Base-by-base conservation (phyloP, 108 stramenopile genomes). In the Cyclotella choctawhatcheeana region DNA sequence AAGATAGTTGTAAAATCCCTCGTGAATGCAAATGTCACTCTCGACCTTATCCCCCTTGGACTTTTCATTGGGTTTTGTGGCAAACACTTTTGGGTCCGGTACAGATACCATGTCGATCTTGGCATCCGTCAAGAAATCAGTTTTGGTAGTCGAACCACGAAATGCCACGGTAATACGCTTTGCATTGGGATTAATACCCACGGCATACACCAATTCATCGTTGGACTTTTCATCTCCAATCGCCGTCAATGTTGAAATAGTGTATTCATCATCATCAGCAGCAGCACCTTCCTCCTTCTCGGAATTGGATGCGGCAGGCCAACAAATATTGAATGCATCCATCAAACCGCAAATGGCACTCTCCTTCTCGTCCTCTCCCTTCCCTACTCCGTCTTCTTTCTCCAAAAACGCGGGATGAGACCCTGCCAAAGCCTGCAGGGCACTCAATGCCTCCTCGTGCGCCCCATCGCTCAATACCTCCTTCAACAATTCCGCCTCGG, bases 1-100 rank as follows among this genome's bases (percentile, higher is more conserved):
- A 0, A 90, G 62, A 77, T 90, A 90, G 43, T 88, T 82, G 66
- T 84, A 79, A 62, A 92, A 89, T 27, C 89, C 89, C 44, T 76
- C 61, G 54, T 92, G 89, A 18, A 92, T 58, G 5, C 75, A 37
- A 88, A 52, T 47, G 27, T 48, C 21, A 5, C 17, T 22, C 43
- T 29, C 25, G 33, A 33, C 33, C 8, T 44, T 18, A 24, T 32
- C 16, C 62, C 67, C n/a, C 52, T 37, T 27, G 43, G 31, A 20
- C 31, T 6, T 30, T 17, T 83, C 74, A 26, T 62, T 65, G 33
- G 64, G 37, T 29, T 82, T 86, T 18, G 73, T 59, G 64, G 88
- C 90, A 10, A 58, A 82, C 48, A 86, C 70, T 12, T 54, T 5
- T 22, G 91, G 91, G 55, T 88, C 85, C 0, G 82, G 71, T 17